Conservation (phyloP, 495 filamentous ascomycete genomes). For the Hypomontagnella monticulosa region DNA sequence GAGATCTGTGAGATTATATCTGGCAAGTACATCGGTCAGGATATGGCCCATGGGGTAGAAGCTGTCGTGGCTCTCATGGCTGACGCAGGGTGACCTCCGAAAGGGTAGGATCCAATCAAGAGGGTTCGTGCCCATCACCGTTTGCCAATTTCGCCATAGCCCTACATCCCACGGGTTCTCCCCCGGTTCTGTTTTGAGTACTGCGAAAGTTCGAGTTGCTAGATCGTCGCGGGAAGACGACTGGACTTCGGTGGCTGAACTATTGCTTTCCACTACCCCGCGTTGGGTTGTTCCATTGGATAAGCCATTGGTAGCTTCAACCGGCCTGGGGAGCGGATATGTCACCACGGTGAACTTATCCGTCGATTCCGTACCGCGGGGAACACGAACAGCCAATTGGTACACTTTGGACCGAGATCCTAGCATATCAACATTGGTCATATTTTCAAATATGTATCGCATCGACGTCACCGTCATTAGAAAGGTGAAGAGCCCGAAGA, state of each 20-base stretch:
- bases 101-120: slow-evolving; percentile 80
- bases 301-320: slow-evolving; percentile 23
- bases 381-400: slow-evolving; percentile 80
- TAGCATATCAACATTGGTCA: slow-evolving; percentile 85
- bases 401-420: slow-evolving; percentile 68
- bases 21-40: slow-evolving; percentile 48
- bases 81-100: slow-evolving; percentile 68
- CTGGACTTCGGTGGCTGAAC: background rate
- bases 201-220: slow-evolving; percentile 74
- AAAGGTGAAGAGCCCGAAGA: slow-evolving; percentile 79
- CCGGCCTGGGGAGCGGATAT: slow-evolving; percentile 50
- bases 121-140: slow-evolving; percentile 75
- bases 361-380: slow-evolving; percentile 55
- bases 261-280: background rate
- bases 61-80: slow-evolving; percentile 58
- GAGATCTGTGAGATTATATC: slow-evolving; percentile 49
- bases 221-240: slow-evolving; percentile 50
- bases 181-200: slow-evolving; percentile 75
- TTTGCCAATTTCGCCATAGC: slow-evolving; percentile 70
- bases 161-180: slow-evolving; percentile 85
- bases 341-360: slow-evolving; percentile 51
- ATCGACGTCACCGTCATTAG: slow-evolving; percentile 77
- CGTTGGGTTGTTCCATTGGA: slow-evolving; percentile 10
- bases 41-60: slow-evolving; percentile 59
- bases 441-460: slow-evolving; percentile 73